Base-by-base conservation (phyloP, 2,329 filamentous ascomycete species). In the Alternaria ethzedia region DNA sequence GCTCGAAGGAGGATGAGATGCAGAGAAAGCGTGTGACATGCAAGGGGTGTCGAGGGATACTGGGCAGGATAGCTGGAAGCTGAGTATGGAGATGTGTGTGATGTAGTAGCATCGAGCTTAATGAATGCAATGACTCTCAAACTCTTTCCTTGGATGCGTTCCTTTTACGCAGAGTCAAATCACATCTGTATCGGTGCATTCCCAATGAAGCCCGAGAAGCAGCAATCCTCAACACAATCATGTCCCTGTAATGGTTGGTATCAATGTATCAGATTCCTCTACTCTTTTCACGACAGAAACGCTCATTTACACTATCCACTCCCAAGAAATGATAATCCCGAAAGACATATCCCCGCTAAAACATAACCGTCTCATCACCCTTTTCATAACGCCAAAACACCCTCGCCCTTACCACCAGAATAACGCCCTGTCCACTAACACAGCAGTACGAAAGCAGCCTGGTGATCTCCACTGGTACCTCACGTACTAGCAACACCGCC, bases 401-500 rank as follows among this genome's bases (percentile, higher is more conserved):
- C 49, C 17, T 21, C 1, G 13, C 20, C 20, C 6, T 13, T 15
- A 11, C 28, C 49, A 52, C 23, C 20, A 25, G n/a, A 21, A 7
- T 11, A 36, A 52, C 49, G 49, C 49, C 49, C 20, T 15, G 20
- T 9, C 5, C 9, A 13, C 5, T 12, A 25, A 52, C 6, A 36
- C 15, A 21, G 10, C 21, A 25, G 20, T 12, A 41, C 3, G 9
- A 52, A 25, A 52, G 20, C 11, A 52, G 20, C 28, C 13, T 6
- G 5, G 23, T 3, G 28, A n/a, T 12, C 15, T 1, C 6, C 4
- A 3, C 17, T 8, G 9, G 7, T 25, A n/a, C 21, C n/a, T 50
- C 13, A 64, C 9, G 65, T 50, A 50, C 54, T 43, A 23, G 51
- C 32, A 13, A 56, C 61, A 7, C 51, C 65, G 4, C 49, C 54